These are phyloP conservation scores for Nectriaceae sp. DNA, from an alignment of 2,329 filamentous ascomycete genomes.

Conservation along the genomic window DNA sequence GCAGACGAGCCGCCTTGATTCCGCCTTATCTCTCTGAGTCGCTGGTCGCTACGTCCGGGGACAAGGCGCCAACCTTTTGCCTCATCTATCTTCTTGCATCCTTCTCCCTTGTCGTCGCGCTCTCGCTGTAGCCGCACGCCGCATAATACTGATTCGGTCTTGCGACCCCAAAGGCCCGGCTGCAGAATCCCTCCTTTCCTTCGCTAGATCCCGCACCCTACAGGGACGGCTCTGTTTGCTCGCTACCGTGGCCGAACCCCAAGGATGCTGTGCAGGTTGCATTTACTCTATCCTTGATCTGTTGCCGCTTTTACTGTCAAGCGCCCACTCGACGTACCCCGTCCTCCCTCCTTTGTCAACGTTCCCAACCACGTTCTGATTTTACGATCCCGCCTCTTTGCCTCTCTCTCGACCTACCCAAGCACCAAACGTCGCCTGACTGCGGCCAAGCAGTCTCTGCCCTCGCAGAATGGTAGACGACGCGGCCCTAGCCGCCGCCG, in stretches of 20 bases:
- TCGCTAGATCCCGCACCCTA: constrained; percentile 2
- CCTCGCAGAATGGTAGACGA: constrained; percentile 53
- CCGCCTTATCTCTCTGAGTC: constrained; percentile 1
- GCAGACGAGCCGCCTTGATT: background rate
- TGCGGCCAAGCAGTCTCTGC: constrained; percentile 30
- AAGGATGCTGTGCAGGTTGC: constrained; percentile 23
- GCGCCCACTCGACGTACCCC: background rate
- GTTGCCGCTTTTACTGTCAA: constrained; percentile 6
- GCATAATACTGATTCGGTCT: constrained; percentile 15
- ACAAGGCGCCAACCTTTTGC: constrained; percentile 9
- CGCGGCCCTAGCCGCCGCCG: constrained; percentile 54
- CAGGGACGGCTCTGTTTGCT: constrained; percentile 3
- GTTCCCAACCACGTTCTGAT: background rate
- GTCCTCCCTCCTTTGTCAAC: background rate
- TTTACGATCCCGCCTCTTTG: background rate
- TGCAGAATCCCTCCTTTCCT: background rate
- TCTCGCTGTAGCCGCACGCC: too few relatives aligned
- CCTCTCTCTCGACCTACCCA: constrained; percentile 4
- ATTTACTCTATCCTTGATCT: constrained; percentile 18
- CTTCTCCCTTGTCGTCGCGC: background rate
- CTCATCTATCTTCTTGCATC: constrained; percentile 17
- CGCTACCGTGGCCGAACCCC: constrained; percentile 13
- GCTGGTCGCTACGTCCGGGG: background rate
- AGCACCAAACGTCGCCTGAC: constrained; percentile 27
- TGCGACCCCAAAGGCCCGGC: constrained; percentile 16